phyloP scores from a whole-genome alignment of 495 filamentous ascomycete genomes.

The Venustampulla echinocandica region DNA sequence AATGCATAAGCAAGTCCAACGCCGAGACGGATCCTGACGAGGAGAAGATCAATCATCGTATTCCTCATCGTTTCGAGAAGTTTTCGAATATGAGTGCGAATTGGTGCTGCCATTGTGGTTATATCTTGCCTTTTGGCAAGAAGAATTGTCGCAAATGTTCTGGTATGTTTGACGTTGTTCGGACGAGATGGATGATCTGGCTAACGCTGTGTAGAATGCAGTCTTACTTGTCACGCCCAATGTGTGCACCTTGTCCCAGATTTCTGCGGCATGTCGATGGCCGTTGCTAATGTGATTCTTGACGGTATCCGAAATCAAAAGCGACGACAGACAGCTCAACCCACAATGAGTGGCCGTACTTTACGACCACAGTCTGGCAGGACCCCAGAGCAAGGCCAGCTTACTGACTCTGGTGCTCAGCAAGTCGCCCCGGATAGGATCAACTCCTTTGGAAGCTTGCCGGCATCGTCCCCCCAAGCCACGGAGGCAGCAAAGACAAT shows the following conservation, averaged over 20 bases:
- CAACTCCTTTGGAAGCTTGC: constrained; percentile 20
- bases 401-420: constrained; percentile 35
- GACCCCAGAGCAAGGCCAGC: constrained; percentile 20
- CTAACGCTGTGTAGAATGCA: constrained; percentile 58
- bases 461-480: constrained; percentile 27
- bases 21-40: constrained; percentile 96
- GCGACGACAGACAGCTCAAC: constrained; percentile 37
- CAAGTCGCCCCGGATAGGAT: constrained; percentile 34
- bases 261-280: constrained; percentile 99
- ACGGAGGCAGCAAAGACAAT: constrained; percentile 39
- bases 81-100: constrained; percentile 97
- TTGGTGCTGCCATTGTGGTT: constrained; percentile 99
- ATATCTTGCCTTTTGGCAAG: constrained; percentile 91
- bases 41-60: constrained; percentile 98
- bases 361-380: constrained; percentile 47
- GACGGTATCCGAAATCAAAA: constrained; percentile 55
- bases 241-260: constrained; percentile 96
- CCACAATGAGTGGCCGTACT: constrained; percentile 53
- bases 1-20: constrained; percentile 99
- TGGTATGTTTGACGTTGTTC: constrained; percentile 43
- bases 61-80: constrained; percentile 89
- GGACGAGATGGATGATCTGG: neutral
- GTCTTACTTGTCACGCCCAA: constrained; percentile 78
- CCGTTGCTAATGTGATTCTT: constrained; percentile 87
- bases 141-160: constrained; percentile 89